Evolutionary conservation across 1,284 basidiomycete genomes (phyloP).

Genomic region (Cutaneotrichosporon cyanovorans): DNA sequence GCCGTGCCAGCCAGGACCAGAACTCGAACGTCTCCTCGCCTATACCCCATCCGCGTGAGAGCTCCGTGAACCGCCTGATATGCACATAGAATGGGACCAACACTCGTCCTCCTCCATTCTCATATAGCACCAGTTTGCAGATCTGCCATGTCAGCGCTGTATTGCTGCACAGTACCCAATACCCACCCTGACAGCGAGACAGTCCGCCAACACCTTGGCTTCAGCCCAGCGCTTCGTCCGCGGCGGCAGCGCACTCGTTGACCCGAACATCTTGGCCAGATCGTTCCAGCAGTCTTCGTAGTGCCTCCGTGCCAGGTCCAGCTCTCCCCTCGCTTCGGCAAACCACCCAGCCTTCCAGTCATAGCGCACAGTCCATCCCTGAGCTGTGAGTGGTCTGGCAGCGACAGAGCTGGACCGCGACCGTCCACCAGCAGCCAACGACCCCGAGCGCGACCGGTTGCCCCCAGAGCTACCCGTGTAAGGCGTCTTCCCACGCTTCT

Average conservation of each 20-base stretch:
- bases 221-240: conserved; percentile 97
- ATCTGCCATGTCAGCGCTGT: conserved; percentile 53
- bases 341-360: conserved; percentile 96
- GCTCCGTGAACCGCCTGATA: conserved; percentile 73
- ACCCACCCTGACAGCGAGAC: conserved; percentile 56
- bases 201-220: conserved; percentile 90
- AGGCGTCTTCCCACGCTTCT: conserved; percentile 67
- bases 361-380: conserved; percentile 93
- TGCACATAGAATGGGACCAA: conserved; percentile 75
- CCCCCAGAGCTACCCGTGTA: background rate
- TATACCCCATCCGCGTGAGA: conserved; percentile 89
- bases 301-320: conserved; percentile 83
- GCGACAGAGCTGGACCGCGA: conserved; percentile 29
- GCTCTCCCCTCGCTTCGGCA: conserved; percentile 84
- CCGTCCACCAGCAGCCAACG: background rate
- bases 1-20: conserved; percentile 92
- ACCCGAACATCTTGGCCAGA: conserved; percentile 76
- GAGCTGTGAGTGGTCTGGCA: conserved; percentile 58
- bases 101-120: conserved; percentile 68
- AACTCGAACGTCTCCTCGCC: conserved; percentile 95
- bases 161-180: conserved; percentile 53
- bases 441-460: conserved; percentile 3
- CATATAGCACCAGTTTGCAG: conserved; percentile 79
- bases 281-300: conserved; percentile 84
- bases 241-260: conserved; percentile 74